A percentile compares a stretch with the other conserved stretches of the same genome.
phyloP scores from a whole-genome alignment of 305 asterid species.

The Fraxinus greggii region DNA sequence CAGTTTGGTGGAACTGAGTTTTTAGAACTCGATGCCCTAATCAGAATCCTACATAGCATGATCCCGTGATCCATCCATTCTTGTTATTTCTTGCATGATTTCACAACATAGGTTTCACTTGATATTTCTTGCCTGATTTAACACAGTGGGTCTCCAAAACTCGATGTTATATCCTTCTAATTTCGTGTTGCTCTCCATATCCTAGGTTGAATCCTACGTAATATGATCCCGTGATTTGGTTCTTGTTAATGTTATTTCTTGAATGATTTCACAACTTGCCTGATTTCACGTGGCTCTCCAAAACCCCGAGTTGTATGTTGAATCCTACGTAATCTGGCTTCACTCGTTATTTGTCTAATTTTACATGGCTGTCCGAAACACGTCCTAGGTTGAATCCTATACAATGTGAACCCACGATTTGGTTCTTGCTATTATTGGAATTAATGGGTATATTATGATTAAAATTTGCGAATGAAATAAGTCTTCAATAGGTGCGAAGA shows the following conservation, averaged over 20 bases:
- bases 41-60: neutral
- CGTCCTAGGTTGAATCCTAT: neutral
- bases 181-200: neutral
- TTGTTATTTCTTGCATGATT: neutral
- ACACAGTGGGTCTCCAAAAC: neutral
- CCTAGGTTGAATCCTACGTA: neutral
- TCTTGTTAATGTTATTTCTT: neutral
- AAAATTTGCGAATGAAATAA: neutral
- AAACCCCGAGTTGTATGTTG: neutral
- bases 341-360: neutral
- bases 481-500: neutral
- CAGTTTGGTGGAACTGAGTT: neutral
- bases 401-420: neutral
- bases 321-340: neutral
- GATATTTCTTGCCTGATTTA: neutral
- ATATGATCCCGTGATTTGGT: neutral
- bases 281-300: neutral
- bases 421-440: neutral
- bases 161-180: neutral
- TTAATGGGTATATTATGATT: neutral
- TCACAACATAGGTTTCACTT: neutral
- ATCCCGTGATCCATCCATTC: neutral
- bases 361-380: neutral
- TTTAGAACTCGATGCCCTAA: neutral
- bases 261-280: neutral